These are phyloP conservation scores for Pseudozyma sp. DNA, from an alignment of 1,284 basidiomycete species.

Conservation along the genomic window DNA sequence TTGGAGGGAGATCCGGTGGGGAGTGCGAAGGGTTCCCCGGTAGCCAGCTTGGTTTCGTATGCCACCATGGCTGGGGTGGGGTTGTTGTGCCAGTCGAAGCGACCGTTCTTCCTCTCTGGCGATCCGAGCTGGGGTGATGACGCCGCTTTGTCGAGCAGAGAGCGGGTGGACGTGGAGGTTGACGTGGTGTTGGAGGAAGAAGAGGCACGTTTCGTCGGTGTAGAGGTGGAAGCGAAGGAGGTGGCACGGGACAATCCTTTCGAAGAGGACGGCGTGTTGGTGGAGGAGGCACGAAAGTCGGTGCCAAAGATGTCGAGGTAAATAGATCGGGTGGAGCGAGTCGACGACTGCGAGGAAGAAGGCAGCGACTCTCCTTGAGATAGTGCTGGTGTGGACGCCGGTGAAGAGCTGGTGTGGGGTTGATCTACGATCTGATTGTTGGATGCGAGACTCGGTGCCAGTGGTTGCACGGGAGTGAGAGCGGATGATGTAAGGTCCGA, in stretches of 20 bases:
- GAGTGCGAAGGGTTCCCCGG: constrained; percentile 23
- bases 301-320: constrained; percentile 50
- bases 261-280: constrained; percentile 3
- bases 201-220: constrained; percentile 8
- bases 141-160: constrained; percentile 39
- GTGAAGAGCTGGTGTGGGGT: background rate
- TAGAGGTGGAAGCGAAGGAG: constrained; percentile 25
- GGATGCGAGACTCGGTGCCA: constrained; percentile 22
- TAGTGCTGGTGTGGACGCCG: constrained; percentile 26
- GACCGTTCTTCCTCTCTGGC: constrained; percentile 42
- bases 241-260: constrained; percentile 18
- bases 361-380: constrained; percentile 37
- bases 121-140: constrained; percentile 55
- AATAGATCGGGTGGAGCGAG: constrained; percentile 31
- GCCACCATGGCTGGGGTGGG: constrained; percentile 47
- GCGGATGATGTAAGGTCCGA: constrained; percentile 20
- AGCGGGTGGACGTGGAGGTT: constrained; percentile 6
- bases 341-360: constrained; percentile 28
- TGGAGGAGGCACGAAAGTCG: constrained; percentile 27
- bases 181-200: background rate
- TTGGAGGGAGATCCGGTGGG: constrained; percentile 36
- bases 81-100: constrained; percentile 54
- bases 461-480: constrained; percentile 10
- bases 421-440: constrained; percentile 13
- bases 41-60: constrained; percentile 27